These are phyloP conservation scores for Cucumis hystrix DNA, from an alignment of 306 rosid genomes.

Conservation along the genomic window DNA sequence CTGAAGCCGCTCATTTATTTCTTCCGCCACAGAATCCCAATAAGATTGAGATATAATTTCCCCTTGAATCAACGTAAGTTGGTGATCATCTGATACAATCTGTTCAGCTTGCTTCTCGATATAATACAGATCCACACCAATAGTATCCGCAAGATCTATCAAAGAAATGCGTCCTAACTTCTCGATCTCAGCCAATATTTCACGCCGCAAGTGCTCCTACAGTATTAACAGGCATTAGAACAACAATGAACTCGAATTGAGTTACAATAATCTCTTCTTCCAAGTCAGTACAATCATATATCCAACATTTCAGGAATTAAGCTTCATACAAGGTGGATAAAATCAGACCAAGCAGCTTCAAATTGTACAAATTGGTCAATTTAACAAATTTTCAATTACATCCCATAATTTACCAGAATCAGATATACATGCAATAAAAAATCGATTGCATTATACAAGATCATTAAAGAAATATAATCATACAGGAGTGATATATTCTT, in stretches of 20 bases:
- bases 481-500: conserved; percentile 95
- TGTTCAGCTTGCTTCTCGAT: conserved; percentile 71
- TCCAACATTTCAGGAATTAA: not conserved
- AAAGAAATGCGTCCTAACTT: conserved; percentile 66
- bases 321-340: not conserved
- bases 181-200: conserved; percentile 56
- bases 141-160: conserved; percentile 72
- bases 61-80: conserved; percentile 71
- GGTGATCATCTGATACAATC: conserved; percentile 37
- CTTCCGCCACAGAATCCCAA: conserved; percentile 86
- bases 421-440: not conserved
- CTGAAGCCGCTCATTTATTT: conserved; percentile 88
- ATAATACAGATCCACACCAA: conserved; percentile 82
- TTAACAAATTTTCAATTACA: not conserved
- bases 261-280: not conserved
- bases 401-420: not conserved
- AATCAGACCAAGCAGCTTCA: not conserved
- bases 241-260: not conserved
- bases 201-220: conserved; percentile 85
- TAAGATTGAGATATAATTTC: conserved; percentile 71
- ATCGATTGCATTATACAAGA: not conserved
- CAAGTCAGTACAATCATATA: not conserved
- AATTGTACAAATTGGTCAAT: not conserved
- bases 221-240: not conserved
- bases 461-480: conserved; percentile 7